Evolutionary conservation across 306 rosid genomes (phyloP).

Genomic region (Hippophae gyantsensis): DNA sequence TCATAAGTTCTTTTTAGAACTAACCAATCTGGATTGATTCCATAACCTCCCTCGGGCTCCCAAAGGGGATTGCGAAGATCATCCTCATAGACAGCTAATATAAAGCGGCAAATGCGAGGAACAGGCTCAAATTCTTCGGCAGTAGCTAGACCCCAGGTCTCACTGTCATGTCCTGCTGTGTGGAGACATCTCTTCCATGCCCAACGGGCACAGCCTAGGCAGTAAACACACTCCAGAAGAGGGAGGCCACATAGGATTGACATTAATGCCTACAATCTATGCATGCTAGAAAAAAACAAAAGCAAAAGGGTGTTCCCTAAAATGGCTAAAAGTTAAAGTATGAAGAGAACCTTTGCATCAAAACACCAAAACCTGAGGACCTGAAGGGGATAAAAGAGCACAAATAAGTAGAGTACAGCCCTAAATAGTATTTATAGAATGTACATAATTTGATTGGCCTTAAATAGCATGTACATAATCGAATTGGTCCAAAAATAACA

Average conservation of each 20-base stretch:
- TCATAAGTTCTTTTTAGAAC: constrained; percentile 40
- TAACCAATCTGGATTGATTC: constrained; percentile 64
- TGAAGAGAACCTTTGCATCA: background rate
- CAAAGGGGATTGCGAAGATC: constrained; percentile 67
- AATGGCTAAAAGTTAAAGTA: background rate
- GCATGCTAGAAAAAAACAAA: constrained; percentile 15
- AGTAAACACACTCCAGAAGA: constrained; percentile 80
- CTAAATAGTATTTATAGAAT: no score
- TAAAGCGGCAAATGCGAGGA: constrained; percentile 84
- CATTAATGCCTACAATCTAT: constrained; percentile 38
- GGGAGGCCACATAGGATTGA: constrained; percentile 70
- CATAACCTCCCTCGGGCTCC: constrained; percentile 83
- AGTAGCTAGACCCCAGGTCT: constrained; percentile 72
- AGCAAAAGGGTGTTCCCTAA: constrained; percentile 7
- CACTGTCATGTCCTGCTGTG: constrained; percentile 94
- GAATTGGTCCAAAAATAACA: no score
- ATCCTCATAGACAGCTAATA: constrained; percentile 79
- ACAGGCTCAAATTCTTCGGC: constrained; percentile 76
- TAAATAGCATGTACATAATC: no score
- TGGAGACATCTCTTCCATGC: constrained; percentile 90
- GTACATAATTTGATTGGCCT: no score
- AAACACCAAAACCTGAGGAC: background rate
- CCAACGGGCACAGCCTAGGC: constrained; percentile 90
- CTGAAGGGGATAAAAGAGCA: no score
- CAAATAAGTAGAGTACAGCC: no score